These are phyloP conservation scores for Colletotrichum aenigma DNA, from an alignment of 2,329 filamentous ascomycete genomes.

Conservation along the genomic window DNA sequence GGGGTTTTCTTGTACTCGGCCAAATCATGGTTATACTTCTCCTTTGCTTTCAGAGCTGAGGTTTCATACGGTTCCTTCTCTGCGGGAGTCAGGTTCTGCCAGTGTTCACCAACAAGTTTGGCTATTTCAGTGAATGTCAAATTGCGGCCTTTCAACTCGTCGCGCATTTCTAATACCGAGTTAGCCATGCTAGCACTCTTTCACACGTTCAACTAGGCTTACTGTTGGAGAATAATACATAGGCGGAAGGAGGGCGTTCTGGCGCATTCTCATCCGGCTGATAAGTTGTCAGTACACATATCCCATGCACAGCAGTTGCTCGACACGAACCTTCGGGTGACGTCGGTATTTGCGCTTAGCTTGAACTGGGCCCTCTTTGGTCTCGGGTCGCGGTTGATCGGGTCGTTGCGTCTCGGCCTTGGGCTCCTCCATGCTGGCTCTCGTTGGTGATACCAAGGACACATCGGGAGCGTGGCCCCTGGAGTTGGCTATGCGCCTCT, in stretches of 20 bases:
- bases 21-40: constrained; percentile 76
- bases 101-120: constrained; percentile 81
- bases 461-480: constrained; percentile 64
- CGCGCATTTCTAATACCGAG: constrained; percentile 68
- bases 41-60: constrained; percentile 75
- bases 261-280: constrained; percentile 81
- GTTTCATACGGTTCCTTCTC: constrained; percentile 77
- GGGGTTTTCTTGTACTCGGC: constrained; percentile 78
- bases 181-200: background rate
- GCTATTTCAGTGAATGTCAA: constrained; percentile 84
- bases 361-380: constrained; percentile 38
- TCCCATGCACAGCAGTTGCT: background rate
- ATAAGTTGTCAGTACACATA: background rate
- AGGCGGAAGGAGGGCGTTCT: constrained; percentile 80
- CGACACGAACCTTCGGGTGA: constrained; percentile 71
- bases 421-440: constrained; percentile 56
- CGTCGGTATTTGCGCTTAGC: constrained; percentile 78
- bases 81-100: constrained; percentile 71
- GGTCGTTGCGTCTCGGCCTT: constrained; percentile 58
- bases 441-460: constrained; percentile 54
- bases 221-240: constrained; percentile 88
- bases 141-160: constrained; percentile 76
- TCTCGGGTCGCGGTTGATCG: constrained; percentile 52
- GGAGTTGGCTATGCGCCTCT: constrained; percentile 78
- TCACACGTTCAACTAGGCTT: constrained; percentile 36